A percentile compares a stretch with the other conserved stretches of the same genome.
These are phyloP conservation scores for Carallia brachiata DNA, from an alignment of 345 rosid species.

Conservation along the genomic window DNA sequence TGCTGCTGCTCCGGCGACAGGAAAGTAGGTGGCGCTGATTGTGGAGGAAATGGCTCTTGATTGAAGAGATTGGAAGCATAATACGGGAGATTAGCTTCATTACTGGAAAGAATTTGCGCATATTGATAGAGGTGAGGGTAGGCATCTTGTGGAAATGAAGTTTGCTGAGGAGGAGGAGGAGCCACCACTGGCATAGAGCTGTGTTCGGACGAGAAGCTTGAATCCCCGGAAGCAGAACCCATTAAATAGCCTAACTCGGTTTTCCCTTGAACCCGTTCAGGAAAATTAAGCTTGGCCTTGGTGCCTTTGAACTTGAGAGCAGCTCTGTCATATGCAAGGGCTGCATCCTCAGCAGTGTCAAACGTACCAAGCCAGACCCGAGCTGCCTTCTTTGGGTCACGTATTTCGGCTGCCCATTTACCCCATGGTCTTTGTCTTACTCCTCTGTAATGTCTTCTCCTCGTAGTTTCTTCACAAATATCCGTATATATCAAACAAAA, in stretches of 20 bases:
- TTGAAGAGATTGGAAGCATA: conserved; percentile 56
- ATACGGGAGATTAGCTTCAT: conserved; percentile 55
- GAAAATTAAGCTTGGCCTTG: conserved; percentile 91
- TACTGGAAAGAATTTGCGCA: conserved; percentile 72
- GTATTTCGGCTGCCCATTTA: conserved; percentile 33
- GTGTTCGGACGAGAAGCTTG: conserved; percentile 9
- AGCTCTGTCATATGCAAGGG: conserved; percentile 61
- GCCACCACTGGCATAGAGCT: conserved; percentile 11
- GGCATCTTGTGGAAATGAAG: conserved; percentile 26
- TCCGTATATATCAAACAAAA: neutral
- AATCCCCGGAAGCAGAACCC: conserved; percentile 11
- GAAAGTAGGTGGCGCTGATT: conserved; percentile 29
- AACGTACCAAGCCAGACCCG: conserved; percentile 34
- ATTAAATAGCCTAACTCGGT: conserved; percentile 27
- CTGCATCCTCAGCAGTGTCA: conserved; percentile 35
- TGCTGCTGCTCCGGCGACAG: conserved; percentile 17
- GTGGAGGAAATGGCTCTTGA: conserved; percentile 32
- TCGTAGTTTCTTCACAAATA: conserved; percentile 45
- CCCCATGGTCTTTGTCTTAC: conserved; percentile 36
- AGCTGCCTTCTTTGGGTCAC: conserved; percentile 33
- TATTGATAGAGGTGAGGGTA: conserved; percentile 73
- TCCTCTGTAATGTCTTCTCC: conserved; percentile 70
- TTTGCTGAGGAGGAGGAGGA: conserved; percentile 12
- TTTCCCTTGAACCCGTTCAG: conserved; percentile 65
- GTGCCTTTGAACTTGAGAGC: conserved; percentile 93